Percentiles rank a stretch among this genome's conserved stretches.
phyloP scores from a whole-genome alignment of 139 green algal genomes.

The Coelastrella sp. region DNA sequence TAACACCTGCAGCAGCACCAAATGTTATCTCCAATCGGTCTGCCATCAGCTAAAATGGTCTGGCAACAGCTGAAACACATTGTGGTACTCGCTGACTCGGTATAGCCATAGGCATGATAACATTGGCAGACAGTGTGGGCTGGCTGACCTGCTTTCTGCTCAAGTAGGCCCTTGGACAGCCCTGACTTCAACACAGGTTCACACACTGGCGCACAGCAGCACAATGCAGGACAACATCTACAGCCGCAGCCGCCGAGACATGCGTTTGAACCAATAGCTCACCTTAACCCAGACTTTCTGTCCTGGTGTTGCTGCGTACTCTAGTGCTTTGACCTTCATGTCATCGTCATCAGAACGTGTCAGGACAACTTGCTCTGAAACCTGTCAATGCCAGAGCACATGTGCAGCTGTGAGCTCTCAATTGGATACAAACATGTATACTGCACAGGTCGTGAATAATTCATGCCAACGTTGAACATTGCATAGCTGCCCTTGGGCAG shows the following conservation, averaged over 20 bases:
- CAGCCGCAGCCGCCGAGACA: no score
- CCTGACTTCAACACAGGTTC: no score
- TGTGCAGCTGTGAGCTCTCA: no score
- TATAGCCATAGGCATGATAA: background rate
- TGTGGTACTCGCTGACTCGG: background rate
- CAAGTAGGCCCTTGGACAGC: no score
- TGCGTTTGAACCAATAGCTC: background rate
- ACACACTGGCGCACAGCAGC: background rate
- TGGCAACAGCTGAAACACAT: background rate
- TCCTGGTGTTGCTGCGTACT: constrained; percentile 49
- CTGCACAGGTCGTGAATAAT: no score
- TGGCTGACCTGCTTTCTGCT: no score
- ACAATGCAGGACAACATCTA: background rate
- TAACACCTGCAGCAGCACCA: constrained; percentile 11
- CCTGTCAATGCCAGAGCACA: constrained; percentile 31
- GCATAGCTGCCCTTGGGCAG: no score
- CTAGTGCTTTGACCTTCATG: constrained; percentile 66
- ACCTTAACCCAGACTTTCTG: constrained; percentile 68
- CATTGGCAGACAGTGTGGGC: background rate
- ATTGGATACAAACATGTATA: no score
- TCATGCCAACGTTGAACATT: no score
- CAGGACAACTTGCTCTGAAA: constrained; percentile 61
- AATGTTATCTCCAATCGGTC: no score
- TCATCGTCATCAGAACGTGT: constrained; percentile 66
- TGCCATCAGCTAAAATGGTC: background rate